Percentiles rank a stretch among this genome's conserved stretches.
These are phyloP conservation scores for Artomyces pyxidatus DNA, from an alignment of 768 basidiomycete species.

Conservation along the genomic window DNA sequence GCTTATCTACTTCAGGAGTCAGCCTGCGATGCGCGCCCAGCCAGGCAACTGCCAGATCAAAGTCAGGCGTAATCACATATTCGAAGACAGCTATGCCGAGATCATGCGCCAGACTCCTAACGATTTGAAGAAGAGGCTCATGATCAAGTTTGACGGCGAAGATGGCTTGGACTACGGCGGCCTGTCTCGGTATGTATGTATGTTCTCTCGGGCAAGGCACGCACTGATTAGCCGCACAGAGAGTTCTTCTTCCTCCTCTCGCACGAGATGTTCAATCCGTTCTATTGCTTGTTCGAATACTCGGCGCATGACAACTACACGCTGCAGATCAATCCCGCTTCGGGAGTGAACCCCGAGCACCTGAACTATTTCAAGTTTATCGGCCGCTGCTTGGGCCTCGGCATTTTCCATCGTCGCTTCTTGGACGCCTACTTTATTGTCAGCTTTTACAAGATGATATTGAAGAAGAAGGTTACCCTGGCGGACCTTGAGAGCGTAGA, in stretches of 20 bases:
- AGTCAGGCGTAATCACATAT: constrained; percentile 95
- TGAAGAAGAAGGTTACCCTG: constrained; percentile 94
- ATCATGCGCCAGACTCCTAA: constrained; percentile 99
- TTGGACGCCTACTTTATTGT: constrained; percentile 99
- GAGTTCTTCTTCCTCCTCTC: constrained; percentile 99
- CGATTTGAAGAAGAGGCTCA: constrained; percentile 95
- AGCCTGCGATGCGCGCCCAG: constrained; percentile 95
- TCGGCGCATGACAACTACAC: constrained; percentile 99
- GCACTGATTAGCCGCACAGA: constrained; percentile 33
- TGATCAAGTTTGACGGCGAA: constrained; percentile 99
- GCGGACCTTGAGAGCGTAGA: constrained; percentile 96
- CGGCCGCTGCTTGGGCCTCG: constrained; percentile 88
- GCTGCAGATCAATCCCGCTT: constrained; percentile 97
- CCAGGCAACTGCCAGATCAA: constrained; percentile 99
- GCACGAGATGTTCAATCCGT: constrained; percentile 99
- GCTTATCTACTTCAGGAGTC: constrained; percentile 98
- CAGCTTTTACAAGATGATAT: constrained; percentile 99
- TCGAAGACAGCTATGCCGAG: constrained; percentile 98
- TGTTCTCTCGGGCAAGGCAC: neutral
- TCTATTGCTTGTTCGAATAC: constrained; percentile 99
- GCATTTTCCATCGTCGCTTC: constrained; percentile 99
- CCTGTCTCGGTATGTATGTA: constrained; percentile 67
- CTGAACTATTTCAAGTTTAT: constrained; percentile 99
- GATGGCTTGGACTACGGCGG: constrained; percentile 99
- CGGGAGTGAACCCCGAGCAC: constrained; percentile 97